Evolutionary conservation across 352 stramenopile genomes (phyloP), one percentile per base, ranked within the genome.

Genomic region (Peronosclerospora sorghi): DNA sequence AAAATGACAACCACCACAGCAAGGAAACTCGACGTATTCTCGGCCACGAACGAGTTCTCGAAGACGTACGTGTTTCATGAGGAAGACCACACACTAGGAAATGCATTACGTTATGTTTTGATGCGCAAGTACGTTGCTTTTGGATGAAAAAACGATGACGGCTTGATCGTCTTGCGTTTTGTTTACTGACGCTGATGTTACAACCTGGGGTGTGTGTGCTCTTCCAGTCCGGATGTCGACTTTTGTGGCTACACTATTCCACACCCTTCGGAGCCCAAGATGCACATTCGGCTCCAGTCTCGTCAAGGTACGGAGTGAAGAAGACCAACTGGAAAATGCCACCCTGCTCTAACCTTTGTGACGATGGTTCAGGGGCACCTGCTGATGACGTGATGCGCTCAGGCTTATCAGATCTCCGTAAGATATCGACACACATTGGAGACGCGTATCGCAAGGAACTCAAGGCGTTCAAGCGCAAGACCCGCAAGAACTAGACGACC

Each of bases 161-260:
- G 6, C 26, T 30, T 6, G 10, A 30, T 30, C 4, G 28, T 15
- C 13, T 13, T 5, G 13, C 13, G n/a, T 20, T n/a, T 15, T 34
- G 28, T 34, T n/a, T 34, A 3, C 28, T 35, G 28, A 15, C 13
- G 2, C 2, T 18, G 19, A 27, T 48, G 12, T 19, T 44, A 28
- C 19, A 15, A 34, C 4, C 35, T 41, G 13, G 23, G 17, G 41
- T 3, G 61, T 38, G 36, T 14, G 12, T 57, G 10, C n/a, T 10
- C 46, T 49, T 56, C 29, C 38, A 94, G 90, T 50, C 74, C 79
- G 2, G 73, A 94, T 26, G 86, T 97, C 8, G 78, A 94, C 34
- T 97, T 97, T 56, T 92, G 84, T 14, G 92, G 92, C 45, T 97
- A 97, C 67, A 96, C 86, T 26, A 95, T 97, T 29, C 92, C 92